These are phyloP conservation scores for Caryopteris hybrid DNA, from an alignment of 305 asterid genomes.

Conservation along the genomic window DNA sequence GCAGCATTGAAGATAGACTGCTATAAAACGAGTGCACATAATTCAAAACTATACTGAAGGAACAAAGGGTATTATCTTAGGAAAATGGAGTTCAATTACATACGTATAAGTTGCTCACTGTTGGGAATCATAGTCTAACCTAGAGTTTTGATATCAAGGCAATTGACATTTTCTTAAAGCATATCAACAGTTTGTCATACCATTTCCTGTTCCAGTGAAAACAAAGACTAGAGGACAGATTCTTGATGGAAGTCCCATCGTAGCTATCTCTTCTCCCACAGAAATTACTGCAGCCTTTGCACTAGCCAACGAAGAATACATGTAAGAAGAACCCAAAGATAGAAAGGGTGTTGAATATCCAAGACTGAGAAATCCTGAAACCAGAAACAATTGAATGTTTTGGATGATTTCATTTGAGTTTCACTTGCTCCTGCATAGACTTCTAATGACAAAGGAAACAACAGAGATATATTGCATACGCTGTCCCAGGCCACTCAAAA, in stretches of 20 bases:
- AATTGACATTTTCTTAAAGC: neutral
- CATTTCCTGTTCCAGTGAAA: constrained; percentile 90
- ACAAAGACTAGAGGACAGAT: constrained; percentile 93
- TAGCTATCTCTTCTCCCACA: constrained; percentile 91
- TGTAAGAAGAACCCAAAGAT: constrained; percentile 85
- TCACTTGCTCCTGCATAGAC: neutral
- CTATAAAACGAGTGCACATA: neutral
- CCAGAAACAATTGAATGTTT: neutral
- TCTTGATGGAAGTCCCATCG: constrained; percentile 75
- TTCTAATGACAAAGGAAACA: neutral
- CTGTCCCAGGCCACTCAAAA: constrained; percentile 78
- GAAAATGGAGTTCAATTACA: neutral
- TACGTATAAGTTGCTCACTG: neutral
- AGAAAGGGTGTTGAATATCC: constrained; percentile 97
- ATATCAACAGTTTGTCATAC: constrained; percentile 31
- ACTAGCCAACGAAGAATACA: constrained; percentile 92
- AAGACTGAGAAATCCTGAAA: constrained; percentile 82
- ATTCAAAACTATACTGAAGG: neutral
- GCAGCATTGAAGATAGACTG: neutral
- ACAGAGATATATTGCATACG: constrained; percentile 36
- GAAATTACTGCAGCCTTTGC: constrained; percentile 96
- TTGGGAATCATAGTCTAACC: neutral
- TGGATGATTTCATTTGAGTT: neutral
- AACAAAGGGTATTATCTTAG: neutral
- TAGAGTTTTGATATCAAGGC: neutral